Evolutionary conservation across 805 yeast genomes (phyloP), one percentile per base, ranked within the genome.

Genomic region (Schwanniomyces occidentalis): DNA sequence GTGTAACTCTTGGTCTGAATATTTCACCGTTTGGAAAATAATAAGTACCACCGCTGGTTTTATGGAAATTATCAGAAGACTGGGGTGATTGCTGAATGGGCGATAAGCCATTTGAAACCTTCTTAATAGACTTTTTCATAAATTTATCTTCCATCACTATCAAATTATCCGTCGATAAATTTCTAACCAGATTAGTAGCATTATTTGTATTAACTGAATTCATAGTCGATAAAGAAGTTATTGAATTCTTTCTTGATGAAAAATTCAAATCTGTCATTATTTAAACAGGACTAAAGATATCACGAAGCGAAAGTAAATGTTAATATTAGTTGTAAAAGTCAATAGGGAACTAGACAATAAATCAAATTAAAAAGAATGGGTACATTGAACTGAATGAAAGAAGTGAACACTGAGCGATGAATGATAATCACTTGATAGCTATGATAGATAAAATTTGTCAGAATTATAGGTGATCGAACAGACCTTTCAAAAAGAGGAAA

Each of bases 11-110:
- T 2, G 79, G 79, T 22, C 72, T 54, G 49, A 74, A 75, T 2
- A 73, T 62, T 46, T 75, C 80, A 31, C 80, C 80, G 48, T 75
- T 74, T 10, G 79, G 79, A 47, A 75, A 75, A 41, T 58, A 65
- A 45, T 55, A 69, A 10, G 63, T 41, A 8, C 66, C 57, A 13
- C 33, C 36, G 34, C 37, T 33, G 8, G 43, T 35, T 33, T 45
- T 49, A 17, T 32, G 38, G 27, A 38, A 38, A 15, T 23, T 25
- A 18, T 32, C 39, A 3, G 10, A 24, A 9, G 10, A 18, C 12
- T 24, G 6, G 15, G 20, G 14, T 8, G 27, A 35, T 25, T 18
- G n/a, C 26, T 13, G 34, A 31, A 37, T 12, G 26, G 25, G 4
- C 30, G 16, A 16, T n/a, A n/a, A 23, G 38, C 35, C 42, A 27